Base-by-base conservation (phyloP, 805 yeast genomes). In the Nakazawaea wickerhamii region DNA sequence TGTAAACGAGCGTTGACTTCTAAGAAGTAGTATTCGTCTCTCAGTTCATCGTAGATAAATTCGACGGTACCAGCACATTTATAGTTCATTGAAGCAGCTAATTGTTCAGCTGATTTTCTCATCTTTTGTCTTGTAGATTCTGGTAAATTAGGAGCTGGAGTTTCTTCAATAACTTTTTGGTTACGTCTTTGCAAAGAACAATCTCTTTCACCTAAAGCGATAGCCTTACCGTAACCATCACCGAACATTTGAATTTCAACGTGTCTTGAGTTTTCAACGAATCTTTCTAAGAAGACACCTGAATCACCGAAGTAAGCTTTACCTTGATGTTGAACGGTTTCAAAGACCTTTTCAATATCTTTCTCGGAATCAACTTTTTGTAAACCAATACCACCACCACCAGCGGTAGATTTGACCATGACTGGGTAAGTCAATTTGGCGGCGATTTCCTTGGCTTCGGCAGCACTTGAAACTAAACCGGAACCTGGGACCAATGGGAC, bases 401-500 rank as follows among this genome's bases (percentile, higher is more conserved):
- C 99, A 20, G 98, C 98, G 48, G 99, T 93, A 20, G 95, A 84
- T 64, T 91, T 91, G 39, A 93, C 86, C 98, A 91, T 91, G 26
- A 91, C 78, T 22, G 98, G 98, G 55, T 87, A 93, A 44, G 75
- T 84, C 39, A 91, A 68, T 53, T 75, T 66, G 14, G 76, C 79
- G 13, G 96, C 98, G 48, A 82, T 75, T 47, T 66, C 71, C 44
- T 71, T 68, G 3, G 98, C 98, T 54, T 85, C 96, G 9, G 73
- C 73, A 10, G 90, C 72, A 48, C 77, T 67, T 2, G 75, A 67
- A 28, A 91, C 80, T 51, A 93, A 71, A 7, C 88, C 95, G 13
- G 97, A 85, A 38, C 99, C 99, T n/a, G 99, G 98, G 45, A 90
- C 97, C 45, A 93, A 71, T 5, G 99, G 99, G 39, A 91, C 98